Evolutionary conservation across 1,139 yeast genomes (phyloP).

Genomic region (Debaryomyces sp.): DNA sequence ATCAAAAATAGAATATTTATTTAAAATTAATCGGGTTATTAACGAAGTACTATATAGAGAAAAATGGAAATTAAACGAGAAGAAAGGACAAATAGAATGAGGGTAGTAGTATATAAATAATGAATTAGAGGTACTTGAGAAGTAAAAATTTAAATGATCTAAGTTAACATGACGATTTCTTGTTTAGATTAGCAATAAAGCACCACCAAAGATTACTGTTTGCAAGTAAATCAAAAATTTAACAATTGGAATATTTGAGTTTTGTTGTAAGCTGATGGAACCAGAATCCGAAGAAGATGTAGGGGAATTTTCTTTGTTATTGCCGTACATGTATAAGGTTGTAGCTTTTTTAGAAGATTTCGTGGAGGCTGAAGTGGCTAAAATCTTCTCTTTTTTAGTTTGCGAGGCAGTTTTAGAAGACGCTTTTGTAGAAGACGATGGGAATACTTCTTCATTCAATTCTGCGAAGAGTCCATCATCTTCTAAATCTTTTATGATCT

Average conservation of each 20-base stretch:
- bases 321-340: conserved; percentile 6
- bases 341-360: conserved; percentile 11
- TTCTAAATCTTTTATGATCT: conserved; percentile 38
- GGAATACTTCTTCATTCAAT: conserved; percentile 42
- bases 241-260: conserved; percentile 15
- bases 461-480: conserved; percentile 41
- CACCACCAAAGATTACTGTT: conserved; percentile 25
- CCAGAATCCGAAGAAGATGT: conserved; percentile 15
- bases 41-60: not conserved
- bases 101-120: not conserved
- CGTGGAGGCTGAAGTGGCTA: not conserved
- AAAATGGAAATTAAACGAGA: conserved; percentile 2
- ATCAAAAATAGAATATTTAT: not conserved
- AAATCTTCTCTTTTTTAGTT: conserved; percentile 11
- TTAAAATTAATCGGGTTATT: not conserved
- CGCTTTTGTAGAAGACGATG: conserved; percentile 21
- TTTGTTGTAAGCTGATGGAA: conserved; percentile 10
- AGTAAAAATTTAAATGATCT: not conserved
- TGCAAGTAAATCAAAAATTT: conserved; percentile 21
- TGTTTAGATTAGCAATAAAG: conserved; percentile 15
- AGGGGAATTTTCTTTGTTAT: conserved; percentile 1
- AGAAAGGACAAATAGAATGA: not conserved
- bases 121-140: not conserved
- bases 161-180: not conserved
- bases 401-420: conserved; percentile 11